Evolutionary conservation across 768 basidiomycete species (phyloP).

Genomic region (Boletus subcaerulescens): DNA sequence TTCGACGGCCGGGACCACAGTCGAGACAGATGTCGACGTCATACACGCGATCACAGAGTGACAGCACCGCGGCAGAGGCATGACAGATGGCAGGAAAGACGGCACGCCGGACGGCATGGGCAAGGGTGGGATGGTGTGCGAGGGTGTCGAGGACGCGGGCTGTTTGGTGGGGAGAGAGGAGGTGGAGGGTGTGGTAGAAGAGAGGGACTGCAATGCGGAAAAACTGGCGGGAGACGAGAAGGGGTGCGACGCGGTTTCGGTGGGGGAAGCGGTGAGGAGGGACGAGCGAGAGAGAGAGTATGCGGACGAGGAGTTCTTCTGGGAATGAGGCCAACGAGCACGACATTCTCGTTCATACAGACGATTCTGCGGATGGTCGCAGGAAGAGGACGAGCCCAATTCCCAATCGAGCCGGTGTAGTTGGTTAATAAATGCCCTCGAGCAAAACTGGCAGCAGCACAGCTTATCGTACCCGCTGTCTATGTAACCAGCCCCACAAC

Average conservation of each 20-base stretch:
- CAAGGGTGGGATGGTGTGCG: constrained; percentile 35
- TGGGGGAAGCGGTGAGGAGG: constrained; percentile 11
- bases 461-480: no score
- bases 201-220: constrained; percentile 56
- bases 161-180: constrained; percentile 42
- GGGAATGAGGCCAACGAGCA: constrained; percentile 32
- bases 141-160: constrained; percentile 38
- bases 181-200: constrained; percentile 51
- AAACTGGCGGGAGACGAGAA: constrained; percentile 52
- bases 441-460: no score
- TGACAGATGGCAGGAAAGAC: constrained; percentile 41
- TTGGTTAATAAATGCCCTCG: no score
- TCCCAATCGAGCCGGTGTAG: not conserved
- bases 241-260: constrained; percentile 36
- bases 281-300: constrained; percentile 35
- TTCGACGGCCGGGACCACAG: constrained; percentile 3
- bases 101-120: constrained; percentile 39
- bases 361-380: no score
- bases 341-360: constrained; percentile 3
- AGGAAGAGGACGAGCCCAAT: not conserved
- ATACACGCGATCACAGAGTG: constrained; percentile 26
- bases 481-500: no score
- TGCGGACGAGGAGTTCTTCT: constrained; percentile 47
- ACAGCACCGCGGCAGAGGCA: constrained; percentile 40
- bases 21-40: constrained; percentile 41